These are phyloP conservation scores for Suillus subluteus DNA, from an alignment of 768 basidiomycete species.

Conservation along the genomic window DNA sequence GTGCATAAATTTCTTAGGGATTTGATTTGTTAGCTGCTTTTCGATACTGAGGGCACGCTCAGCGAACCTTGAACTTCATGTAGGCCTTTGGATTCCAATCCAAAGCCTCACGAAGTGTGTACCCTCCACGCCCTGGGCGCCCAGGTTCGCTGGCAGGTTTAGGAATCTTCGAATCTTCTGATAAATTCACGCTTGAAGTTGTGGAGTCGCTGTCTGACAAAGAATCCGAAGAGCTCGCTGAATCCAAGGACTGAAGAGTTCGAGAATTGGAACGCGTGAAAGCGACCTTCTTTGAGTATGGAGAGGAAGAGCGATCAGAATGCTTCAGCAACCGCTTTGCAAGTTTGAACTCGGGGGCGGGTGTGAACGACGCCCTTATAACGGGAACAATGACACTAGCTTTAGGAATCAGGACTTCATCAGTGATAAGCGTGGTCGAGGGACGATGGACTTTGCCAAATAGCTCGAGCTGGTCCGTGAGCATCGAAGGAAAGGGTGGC, in stretches of 20 bases:
- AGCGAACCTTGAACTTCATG: conserved; percentile 24
- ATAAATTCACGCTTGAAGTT: background rate
- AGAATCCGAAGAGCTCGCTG: background rate
- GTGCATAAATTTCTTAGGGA: conserved; percentile 6
- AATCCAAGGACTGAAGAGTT: background rate
- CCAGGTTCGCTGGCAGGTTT: conserved; percentile 30
- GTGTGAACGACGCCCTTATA: background rate
- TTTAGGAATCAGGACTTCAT: conserved; percentile 1
- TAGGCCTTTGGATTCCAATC: conserved; percentile 24
- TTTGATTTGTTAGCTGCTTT: background rate
- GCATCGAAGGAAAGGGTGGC: background rate
- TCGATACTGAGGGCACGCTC: background rate
- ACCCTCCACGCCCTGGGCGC: conserved; percentile 28
- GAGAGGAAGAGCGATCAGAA: background rate
- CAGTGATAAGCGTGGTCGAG: background rate
- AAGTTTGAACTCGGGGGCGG: background rate
- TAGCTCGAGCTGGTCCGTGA: conserved; percentile 4
- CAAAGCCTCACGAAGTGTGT: conserved; percentile 24
- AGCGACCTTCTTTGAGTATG: background rate
- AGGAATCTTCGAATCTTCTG: conserved; percentile 22
- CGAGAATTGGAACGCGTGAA: background rate
- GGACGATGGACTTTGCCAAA: background rate
- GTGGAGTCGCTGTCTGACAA: conserved; percentile 6
- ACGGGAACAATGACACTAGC: too few species aligned
- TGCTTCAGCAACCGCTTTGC: background rate